phyloP scores from a whole-genome alignment of 495 filamentous ascomycete species.

The Trichoderma reesei region DNA sequence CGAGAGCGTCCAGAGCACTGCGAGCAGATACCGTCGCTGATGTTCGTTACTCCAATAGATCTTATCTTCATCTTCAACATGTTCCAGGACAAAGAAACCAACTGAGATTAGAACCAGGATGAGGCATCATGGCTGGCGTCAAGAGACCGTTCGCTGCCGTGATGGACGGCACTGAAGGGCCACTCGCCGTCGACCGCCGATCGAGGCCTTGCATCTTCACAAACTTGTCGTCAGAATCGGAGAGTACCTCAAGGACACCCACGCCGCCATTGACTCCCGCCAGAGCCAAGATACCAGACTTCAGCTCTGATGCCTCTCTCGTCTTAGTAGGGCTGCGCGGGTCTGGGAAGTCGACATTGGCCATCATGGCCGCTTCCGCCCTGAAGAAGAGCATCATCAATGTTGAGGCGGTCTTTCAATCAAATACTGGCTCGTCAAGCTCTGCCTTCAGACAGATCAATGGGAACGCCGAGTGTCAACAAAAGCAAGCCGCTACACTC shows the following conservation, averaged over 20 bases:
- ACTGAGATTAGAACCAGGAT: background rate
- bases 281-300: constrained; percentile 17
- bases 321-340: constrained; percentile 61
- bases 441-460: background rate
- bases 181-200: background rate
- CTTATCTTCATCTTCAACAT: too few relatives aligned
- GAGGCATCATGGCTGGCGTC: constrained; percentile 12
- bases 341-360: constrained; percentile 61
- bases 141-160: constrained; percentile 12
- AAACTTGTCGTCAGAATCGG: background rate
- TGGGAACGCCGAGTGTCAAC: constrained; percentile 12
- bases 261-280: constrained; percentile 13
- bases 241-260: constrained; percentile 5
- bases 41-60: too few relatives aligned
- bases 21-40: too few relatives aligned
- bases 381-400: constrained; percentile 8
- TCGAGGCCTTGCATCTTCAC: background rate
- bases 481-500: constrained; percentile 44
- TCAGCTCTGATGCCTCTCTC: constrained; percentile 51
- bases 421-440: background rate
- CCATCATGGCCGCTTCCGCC: constrained; percentile 26
- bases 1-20: background rate
- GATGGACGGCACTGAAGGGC: background rate
- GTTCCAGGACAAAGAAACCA: background rate
- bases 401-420: background rate